These are phyloP conservation scores for Chalciporus pseudorubinellus DNA, from an alignment of 768 basidiomycete species.

Conservation along the genomic window DNA sequence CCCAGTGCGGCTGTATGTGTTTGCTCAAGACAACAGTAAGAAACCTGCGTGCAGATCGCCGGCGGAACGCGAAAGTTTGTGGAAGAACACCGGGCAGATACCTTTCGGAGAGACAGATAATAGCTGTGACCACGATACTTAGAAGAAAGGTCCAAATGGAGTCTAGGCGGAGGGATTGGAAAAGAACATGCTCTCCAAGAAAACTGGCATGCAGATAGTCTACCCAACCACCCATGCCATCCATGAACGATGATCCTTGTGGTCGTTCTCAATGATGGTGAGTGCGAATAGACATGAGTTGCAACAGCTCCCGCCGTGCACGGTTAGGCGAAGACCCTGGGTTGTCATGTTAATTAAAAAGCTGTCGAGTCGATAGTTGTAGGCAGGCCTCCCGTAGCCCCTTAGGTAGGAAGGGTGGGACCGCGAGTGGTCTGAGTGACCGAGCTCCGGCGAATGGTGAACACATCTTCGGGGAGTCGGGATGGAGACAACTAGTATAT, in stretches of 20 bases:
- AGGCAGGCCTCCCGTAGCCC: too few species aligned
- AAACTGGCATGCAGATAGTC: conserved; percentile 45
- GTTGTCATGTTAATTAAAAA: too few species aligned
- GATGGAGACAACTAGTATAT: too few species aligned
- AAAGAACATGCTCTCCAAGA: conserved; percentile 46
- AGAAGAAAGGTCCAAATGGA: conserved; percentile 49
- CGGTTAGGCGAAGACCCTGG: too few species aligned
- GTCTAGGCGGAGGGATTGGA: conserved; percentile 41
- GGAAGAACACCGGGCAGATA: conserved; percentile 26
- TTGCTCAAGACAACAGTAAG: conserved; percentile 49
- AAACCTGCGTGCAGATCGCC: conserved; percentile 34
- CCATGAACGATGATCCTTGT: conserved; percentile 33
- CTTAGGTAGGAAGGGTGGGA: too few species aligned
- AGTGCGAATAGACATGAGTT: not conserved
- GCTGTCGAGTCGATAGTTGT: too few species aligned
- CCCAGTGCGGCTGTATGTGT: conserved; percentile 44
- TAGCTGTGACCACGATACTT: conserved; percentile 42
- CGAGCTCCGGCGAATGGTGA: too few species aligned
- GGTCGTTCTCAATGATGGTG: not conserved
- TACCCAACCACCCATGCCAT: conserved; percentile 37
- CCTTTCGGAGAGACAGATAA: conserved; percentile 60
- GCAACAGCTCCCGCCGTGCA: too few species aligned
- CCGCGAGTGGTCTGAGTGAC: too few species aligned
- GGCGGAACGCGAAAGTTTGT: not conserved
- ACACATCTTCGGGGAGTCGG: too few species aligned